Evolutionary conservation across 106 monocot genomes (phyloP).

Genomic region (Narthecium ossifragum): DNA sequence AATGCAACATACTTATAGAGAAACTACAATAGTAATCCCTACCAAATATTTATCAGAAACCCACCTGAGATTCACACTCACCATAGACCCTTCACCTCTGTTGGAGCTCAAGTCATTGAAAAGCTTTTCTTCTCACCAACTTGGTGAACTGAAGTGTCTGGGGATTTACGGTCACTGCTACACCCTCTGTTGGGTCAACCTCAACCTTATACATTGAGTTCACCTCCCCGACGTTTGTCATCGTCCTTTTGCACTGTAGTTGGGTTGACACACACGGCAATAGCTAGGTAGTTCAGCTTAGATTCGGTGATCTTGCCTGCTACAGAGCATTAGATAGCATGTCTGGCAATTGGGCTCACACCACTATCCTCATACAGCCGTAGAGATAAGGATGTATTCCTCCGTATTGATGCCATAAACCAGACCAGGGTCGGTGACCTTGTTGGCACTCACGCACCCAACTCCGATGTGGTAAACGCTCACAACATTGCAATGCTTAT

Average conservation of each 20-base stretch:
- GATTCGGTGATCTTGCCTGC: background rate
- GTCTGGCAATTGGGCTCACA: background rate
- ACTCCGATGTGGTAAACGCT: constrained; percentile 20
- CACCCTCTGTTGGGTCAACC: constrained; percentile 6
- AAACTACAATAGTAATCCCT: constrained; percentile 18
- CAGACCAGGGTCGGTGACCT: constrained; percentile 39
- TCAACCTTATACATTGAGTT: constrained; percentile 1
- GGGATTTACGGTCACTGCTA: constrained; percentile 18
- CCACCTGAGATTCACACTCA: constrained; percentile 14
- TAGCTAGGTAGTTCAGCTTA: constrained; percentile 25
- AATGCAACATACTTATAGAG: too few species aligned
- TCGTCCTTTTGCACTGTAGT: constrained; percentile 4
- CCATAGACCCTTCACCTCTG: background rate
- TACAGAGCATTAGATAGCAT: background rate
- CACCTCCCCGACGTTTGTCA: constrained; percentile 28
- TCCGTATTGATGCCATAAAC: constrained; percentile 31
- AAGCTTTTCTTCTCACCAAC: constrained; percentile 17
- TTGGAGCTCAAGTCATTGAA: constrained; percentile 2
- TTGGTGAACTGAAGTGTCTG: constrained; percentile 2
- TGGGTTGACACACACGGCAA: background rate
- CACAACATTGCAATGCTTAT: constrained; percentile 6
- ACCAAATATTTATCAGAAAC: constrained; percentile 8
- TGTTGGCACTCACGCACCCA: constrained; percentile 30
- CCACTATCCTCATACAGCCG: constrained; percentile 8
- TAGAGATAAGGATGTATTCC: constrained; percentile 52